Evolutionary conservation across 129 eudicot genomes (phyloP).

Genomic region (Tagetes erecta): DNA sequence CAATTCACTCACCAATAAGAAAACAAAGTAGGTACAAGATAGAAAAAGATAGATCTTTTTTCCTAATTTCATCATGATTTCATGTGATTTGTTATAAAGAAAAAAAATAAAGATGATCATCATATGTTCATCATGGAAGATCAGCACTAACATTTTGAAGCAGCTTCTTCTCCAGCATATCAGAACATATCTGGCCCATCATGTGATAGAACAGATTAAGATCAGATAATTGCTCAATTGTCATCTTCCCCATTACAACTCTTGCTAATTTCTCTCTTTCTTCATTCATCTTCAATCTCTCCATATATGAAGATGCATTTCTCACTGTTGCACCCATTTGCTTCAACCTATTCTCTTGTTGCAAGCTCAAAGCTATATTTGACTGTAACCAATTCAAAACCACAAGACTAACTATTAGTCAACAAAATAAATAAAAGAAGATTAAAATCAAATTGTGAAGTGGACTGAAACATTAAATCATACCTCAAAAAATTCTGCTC

Average conservation of each 20-base stretch:
- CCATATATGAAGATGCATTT: conserved; percentile 60
- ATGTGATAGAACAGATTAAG: conserved; percentile 70
- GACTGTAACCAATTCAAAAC: conserved; percentile 44
- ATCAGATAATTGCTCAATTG: conserved; percentile 76
- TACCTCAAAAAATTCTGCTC: conserved; percentile 94
- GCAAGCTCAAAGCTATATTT: conserved; percentile 74
- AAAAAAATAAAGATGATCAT: neutral
- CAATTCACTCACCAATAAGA: conserved; percentile 1
- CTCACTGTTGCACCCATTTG: conserved; percentile 98
- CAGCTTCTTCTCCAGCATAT: conserved; percentile 65
- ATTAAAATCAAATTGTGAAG: neutral
- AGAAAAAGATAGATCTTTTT: neutral
- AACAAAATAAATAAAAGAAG: neutral
- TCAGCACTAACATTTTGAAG: conserved; percentile 56
- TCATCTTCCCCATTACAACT: conserved; percentile 76
- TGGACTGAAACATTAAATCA: neutral
- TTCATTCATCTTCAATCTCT: conserved; percentile 56
- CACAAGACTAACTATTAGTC: no score
- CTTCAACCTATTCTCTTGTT: conserved; percentile 77
- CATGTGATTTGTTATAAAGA: neutral
- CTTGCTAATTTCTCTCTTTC: conserved; percentile 70
- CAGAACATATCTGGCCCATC: conserved; percentile 84
- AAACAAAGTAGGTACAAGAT: conserved; percentile 1
- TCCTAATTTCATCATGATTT: neutral
- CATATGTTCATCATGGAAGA: conserved; percentile 11